Conservation (phyloP, 495 filamentous ascomycete genomes). For the Xanthoparmelia taractica region DNA sequence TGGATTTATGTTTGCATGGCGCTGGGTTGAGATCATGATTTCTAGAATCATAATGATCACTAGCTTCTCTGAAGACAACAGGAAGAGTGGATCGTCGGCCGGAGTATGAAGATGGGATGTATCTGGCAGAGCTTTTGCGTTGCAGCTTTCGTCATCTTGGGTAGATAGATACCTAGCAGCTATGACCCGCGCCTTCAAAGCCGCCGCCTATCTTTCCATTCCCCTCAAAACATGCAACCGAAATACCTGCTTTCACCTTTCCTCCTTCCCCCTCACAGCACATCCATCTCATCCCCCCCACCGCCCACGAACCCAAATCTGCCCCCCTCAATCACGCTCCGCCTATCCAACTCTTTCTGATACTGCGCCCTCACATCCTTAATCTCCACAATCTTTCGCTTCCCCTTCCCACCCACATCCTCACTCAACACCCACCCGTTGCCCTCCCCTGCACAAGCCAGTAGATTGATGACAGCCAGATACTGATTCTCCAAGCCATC, state of each 20-base stretch:
- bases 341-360: conserved; percentile 76
- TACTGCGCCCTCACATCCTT: conserved; percentile 78
- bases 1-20: not conserved
- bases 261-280: conserved; percentile 5
- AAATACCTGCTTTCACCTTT: too few species aligned
- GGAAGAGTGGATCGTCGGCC: not conserved
- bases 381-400: conserved; percentile 58
- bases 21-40: not conserved
- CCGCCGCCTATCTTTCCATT: not conserved
- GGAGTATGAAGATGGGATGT: not conserved
- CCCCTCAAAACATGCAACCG: not conserved
- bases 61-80: not conserved
- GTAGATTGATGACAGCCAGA: conserved; percentile 75
- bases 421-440: conserved; percentile 59
- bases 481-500: conserved; percentile 57
- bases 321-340: conserved; percentile 52
- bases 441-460: conserved; percentile 72
- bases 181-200: not conserved
- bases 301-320: conserved; percentile 52
- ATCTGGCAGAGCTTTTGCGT: not conserved
- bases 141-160: too few species aligned
- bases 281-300: conserved; percentile 31
- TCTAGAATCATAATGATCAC: not conserved
- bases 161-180: not conserved
- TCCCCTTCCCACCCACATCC: conserved; percentile 32